A percentile compares a stretch with the other conserved stretches of the same genome.
Evolutionary conservation across 1,284 basidiomycete genomes (phyloP).

Genomic region (Tilletia walkeri): DNA sequence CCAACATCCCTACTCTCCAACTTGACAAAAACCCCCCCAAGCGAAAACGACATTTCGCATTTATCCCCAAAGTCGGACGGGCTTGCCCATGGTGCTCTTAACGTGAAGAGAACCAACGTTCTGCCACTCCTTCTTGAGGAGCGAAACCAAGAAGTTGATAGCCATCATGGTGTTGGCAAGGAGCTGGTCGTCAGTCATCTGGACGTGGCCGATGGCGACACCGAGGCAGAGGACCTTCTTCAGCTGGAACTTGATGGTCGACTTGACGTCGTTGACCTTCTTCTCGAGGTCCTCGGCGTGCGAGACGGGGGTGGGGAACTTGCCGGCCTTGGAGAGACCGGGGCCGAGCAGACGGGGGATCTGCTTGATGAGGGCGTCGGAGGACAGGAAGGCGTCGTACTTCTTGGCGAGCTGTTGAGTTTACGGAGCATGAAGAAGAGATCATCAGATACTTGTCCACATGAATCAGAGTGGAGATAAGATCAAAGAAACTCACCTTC

Average conservation of each 20-base stretch:
- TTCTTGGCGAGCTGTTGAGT: conserved; percentile 79
- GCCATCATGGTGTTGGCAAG: conserved; percentile 94
- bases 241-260: conserved; percentile 71
- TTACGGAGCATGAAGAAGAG: conserved; percentile 49
- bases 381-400: conserved; percentile 98
- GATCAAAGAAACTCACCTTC: conserved; percentile 58
- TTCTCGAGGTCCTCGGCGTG: conserved; percentile 85
- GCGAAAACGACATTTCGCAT: neutral
- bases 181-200: conserved; percentile 97
- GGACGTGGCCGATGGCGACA: conserved; percentile 94
- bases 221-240: conserved; percentile 99
- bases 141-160: conserved; percentile 99
- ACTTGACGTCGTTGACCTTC: conserved; percentile 94
- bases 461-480: neutral
- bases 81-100: conserved; percentile 99
- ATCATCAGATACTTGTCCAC: neutral
- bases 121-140: conserved; percentile 99
- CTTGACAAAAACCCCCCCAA: no score
- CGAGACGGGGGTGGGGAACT: conserved; percentile 92
- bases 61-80: conserved; percentile 70
- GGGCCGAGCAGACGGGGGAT: conserved; percentile 99
- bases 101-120: conserved; percentile 98
- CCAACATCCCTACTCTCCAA: neutral
- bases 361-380: conserved; percentile 98
- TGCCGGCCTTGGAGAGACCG: conserved; percentile 99